Conservation (phyloP, 2,329 filamentous ascomycete species). For the Thermoascus crustaceus region DNA sequence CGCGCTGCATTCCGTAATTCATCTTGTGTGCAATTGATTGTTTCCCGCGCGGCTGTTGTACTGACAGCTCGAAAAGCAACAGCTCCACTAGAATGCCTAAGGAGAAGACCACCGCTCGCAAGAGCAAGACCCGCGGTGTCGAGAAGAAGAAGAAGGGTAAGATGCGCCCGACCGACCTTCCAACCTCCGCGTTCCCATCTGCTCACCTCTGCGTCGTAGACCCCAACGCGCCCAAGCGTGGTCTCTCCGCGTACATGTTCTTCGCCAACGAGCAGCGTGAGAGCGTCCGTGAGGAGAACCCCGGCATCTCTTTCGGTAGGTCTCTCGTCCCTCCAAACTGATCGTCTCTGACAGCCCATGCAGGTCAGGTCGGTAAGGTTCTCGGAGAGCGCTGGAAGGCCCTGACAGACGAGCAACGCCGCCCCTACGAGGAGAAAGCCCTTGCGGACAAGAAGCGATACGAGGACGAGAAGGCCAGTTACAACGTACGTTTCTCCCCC, state of each 20-base stretch:
- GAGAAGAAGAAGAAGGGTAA: conserved; percentile 67
- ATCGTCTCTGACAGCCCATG: conserved; percentile 11
- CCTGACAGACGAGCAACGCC: conserved; percentile 82
- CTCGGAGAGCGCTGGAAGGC: conserved; percentile 99
- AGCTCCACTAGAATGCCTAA: conserved; percentile 54
- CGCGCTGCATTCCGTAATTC: neutral
- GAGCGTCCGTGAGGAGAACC: conserved; percentile 96
- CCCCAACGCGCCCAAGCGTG: conserved; percentile 97
- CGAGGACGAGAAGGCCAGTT: conserved; percentile 93
- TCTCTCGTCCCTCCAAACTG: conserved; percentile 5
- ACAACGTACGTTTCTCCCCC: conserved; percentile 58
- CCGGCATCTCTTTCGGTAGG: conserved; percentile 89
- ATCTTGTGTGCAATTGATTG: neutral
- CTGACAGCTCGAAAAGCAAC: conserved; percentile 8
- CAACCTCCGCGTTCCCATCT: conserved; percentile 3
- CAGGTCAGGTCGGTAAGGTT: conserved; percentile 92
- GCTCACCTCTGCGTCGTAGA: conserved; percentile 49
- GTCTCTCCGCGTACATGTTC: conserved; percentile 99
- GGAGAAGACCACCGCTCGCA: conserved; percentile 55
- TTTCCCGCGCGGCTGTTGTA: neutral
- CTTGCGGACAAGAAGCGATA: conserved; percentile 98
- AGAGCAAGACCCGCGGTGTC: conserved; percentile 49
- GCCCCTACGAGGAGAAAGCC: conserved; percentile 94
- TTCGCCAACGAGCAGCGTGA: conserved; percentile 99
- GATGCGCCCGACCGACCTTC: conserved; percentile 18